phyloP scores from a whole-genome alignment of 2,329 filamentous ascomycete genomes.

The Cladosporium oxysporum region DNA sequence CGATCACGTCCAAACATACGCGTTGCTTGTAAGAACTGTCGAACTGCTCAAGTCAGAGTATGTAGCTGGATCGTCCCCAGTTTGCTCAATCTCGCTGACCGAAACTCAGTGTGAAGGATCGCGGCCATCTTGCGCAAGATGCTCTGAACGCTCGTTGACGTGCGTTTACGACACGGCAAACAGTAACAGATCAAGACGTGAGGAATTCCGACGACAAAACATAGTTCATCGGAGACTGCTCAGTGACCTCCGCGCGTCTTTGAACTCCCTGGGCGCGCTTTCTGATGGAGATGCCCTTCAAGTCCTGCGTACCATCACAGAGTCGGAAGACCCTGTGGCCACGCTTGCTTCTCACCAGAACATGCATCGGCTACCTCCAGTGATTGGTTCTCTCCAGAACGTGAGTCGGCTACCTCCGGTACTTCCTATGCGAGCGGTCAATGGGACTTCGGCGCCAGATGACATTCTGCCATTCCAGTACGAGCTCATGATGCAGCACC shows the following conservation, averaged over 20 bases:
- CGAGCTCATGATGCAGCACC: conserved; percentile 13
- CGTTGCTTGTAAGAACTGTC: neutral
- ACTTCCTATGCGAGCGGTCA: neutral
- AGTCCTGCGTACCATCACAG: neutral
- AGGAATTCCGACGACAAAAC: neutral
- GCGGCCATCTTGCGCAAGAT: conserved; percentile 6
- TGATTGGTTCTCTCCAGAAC: neutral
- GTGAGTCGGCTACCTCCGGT: neutral
- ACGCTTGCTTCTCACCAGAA: neutral
- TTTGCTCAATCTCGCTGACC: neutral
- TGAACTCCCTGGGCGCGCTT: neutral
- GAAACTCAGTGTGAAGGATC: neutral
- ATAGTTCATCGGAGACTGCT: neutral
- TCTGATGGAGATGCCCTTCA: neutral
- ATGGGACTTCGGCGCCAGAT: neutral
- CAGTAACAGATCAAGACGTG: neutral
- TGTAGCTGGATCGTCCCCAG: neutral
- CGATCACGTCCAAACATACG: neutral
- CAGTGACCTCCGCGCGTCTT: neutral
- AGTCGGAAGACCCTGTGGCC: neutral
- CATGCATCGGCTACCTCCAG: neutral
- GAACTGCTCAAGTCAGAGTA: neutral
- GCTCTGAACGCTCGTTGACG: neutral
- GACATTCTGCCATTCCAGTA: neutral
- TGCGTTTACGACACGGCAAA: neutral